A percentile compares a stretch with the other conserved stretches of the same genome.
Evolutionary conservation across 495 filamentous ascomycete species (phyloP).

Genomic region (Daldinia childiae): DNA sequence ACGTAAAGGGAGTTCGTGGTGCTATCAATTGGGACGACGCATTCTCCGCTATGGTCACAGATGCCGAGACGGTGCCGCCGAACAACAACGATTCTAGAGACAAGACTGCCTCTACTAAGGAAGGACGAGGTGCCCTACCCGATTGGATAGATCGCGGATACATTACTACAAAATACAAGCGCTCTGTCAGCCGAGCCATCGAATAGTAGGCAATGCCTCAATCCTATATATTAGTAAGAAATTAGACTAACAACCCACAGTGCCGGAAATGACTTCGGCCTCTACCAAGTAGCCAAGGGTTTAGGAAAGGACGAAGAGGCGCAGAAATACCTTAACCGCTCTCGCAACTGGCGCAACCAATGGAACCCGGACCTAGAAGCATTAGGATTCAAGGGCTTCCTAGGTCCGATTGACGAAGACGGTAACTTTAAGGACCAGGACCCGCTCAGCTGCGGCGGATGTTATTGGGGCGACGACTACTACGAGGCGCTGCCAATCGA

Average conservation of each 20-base stretch:
- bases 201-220: slow-evolving; percentile 62
- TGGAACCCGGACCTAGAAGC: slow-evolving; percentile 68
- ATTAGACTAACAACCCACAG: slow-evolving; percentile 20
- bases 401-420: slow-evolving; percentile 65
- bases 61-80: slow-evolving; percentile 70
- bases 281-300: slow-evolving; percentile 68
- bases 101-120: slow-evolving; percentile 69
- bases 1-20: slow-evolving; percentile 72
- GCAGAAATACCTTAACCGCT: slow-evolving; percentile 69
- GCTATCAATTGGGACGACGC: slow-evolving; percentile 75
- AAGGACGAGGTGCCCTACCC: slow-evolving; percentile 74
- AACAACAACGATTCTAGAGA: slow-evolving; percentile 70
- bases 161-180: slow-evolving; percentile 69
- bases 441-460: slow-evolving; percentile 69
- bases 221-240: background rate
- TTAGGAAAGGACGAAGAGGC: slow-evolving; percentile 62
- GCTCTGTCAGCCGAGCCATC: slow-evolving; percentile 71
- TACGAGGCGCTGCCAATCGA: slow-evolving; percentile 75
- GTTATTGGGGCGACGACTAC: slow-evolving; percentile 70
- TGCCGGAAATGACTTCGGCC: slow-evolving; percentile 71
- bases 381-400: slow-evolving; percentile 69
- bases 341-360: slow-evolving; percentile 76
- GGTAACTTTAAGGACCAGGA: slow-evolving; percentile 67
- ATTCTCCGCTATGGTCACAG: slow-evolving; percentile 73
- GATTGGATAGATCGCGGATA: slow-evolving; percentile 73